Evolutionary conservation across 352 stramenopile genomes (phyloP).

Genomic region (Pythium apleroticum): DNA sequence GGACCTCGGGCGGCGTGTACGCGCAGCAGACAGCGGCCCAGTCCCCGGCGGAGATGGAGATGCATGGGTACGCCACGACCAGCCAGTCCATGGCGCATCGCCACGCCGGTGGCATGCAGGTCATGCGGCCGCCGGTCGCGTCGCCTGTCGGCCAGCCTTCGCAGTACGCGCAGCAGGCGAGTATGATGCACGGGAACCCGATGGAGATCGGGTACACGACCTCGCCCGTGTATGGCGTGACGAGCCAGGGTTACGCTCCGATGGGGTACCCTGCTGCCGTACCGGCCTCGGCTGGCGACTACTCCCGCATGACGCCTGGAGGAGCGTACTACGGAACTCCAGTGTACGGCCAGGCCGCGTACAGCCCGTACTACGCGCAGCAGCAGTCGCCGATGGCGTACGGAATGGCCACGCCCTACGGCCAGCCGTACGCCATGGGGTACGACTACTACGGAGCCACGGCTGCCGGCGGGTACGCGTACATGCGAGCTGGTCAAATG

Average conservation of each 20-base stretch:
- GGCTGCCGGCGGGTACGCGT: slow-evolving; percentile 35
- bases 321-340: slow-evolving; percentile 26
- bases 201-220: slow-evolving; percentile 25
- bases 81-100: neutral
- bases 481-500: slow-evolving; percentile 38
- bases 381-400: slow-evolving; percentile 23
- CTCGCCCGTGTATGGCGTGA: slow-evolving; percentile 5
- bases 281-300: slow-evolving; percentile 18
- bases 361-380: slow-evolving; percentile 27
- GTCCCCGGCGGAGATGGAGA: neutral
- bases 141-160: slow-evolving; percentile 2
- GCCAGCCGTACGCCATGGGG: slow-evolving; percentile 38
- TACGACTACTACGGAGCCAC: slow-evolving; percentile 64
- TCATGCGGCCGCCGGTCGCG: neutral
- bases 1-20: neutral
- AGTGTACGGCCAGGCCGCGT: slow-evolving; percentile 18
- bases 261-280: slow-evolving; percentile 22
- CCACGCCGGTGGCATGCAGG: neutral
- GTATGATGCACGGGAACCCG: slow-evolving; percentile 25
- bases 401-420: slow-evolving; percentile 41
- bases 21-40: neutral
- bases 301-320: slow-evolving; percentile 31
- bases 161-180: slow-evolving; percentile 18
- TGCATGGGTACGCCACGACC: neutral
- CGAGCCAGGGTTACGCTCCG: slow-evolving; percentile 17